Evolutionary conservation across 1,284 basidiomycete genomes (phyloP).

Genomic region (Leccinum variabile): DNA sequence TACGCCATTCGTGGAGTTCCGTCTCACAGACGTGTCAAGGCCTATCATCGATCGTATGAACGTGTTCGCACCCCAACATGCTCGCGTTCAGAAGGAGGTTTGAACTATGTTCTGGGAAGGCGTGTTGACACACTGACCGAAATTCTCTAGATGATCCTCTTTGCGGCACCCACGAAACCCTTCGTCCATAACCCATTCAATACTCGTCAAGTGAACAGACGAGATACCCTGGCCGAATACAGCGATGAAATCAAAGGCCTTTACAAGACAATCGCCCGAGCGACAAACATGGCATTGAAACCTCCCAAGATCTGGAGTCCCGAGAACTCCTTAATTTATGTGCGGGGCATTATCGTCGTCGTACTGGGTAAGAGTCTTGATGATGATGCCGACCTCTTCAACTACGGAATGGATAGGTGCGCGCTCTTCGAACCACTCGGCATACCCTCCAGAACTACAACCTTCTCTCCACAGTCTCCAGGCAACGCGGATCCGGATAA

Average conservation of each 20-base stretch:
- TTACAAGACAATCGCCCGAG: slow-evolving; percentile 9
- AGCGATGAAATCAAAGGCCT: slow-evolving; percentile 18
- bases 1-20: neutral
- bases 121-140: neutral
- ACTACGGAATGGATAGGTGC: slow-evolving; percentile 18
- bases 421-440: neutral
- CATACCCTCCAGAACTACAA: neutral
- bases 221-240: slow-evolving; percentile 14
- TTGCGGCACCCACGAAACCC: slow-evolving; percentile 14
- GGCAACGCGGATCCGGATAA: slow-evolving; percentile 44
- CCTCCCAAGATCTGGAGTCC: slow-evolving; percentile 21
- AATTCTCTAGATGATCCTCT: slow-evolving; percentile 20
- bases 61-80: slow-evolving; percentile 41
- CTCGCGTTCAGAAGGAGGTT: slow-evolving; percentile 43
- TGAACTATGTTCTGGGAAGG: neutral
- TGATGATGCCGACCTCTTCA: slow-evolving; percentile 13
- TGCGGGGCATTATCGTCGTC: slow-evolving; percentile 13
- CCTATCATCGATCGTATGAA: slow-evolving; percentile 41
- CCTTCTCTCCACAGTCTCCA: slow-evolving; percentile 36
- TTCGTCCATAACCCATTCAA: slow-evolving; percentile 12
- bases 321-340: slow-evolving; percentile 14
- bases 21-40: slow-evolving; percentile 27
- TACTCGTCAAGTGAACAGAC: slow-evolving; percentile 10
- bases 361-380: slow-evolving; percentile 17
- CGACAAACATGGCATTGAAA: slow-evolving; percentile 5